Conservation (phyloP, 2,329 filamentous ascomycete genomes). For the Nannizzia gypsea region DNA sequence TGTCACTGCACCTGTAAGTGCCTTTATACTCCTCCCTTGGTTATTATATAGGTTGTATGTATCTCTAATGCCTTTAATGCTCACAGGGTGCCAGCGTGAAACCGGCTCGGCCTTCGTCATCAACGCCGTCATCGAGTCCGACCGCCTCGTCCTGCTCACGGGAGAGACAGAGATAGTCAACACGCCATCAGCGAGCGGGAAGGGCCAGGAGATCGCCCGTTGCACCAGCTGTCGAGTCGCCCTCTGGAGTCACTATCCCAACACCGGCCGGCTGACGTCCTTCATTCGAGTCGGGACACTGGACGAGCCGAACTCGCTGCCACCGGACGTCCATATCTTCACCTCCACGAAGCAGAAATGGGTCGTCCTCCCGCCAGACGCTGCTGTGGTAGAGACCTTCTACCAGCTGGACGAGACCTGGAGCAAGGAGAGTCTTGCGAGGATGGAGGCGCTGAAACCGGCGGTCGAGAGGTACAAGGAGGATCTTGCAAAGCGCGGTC, state of each 20-base stretch:
- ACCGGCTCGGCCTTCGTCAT: slow-evolving; percentile 30
- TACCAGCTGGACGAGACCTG: slow-evolving; percentile 27
- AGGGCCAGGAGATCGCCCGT: slow-evolving; percentile 31
- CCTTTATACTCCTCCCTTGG: neutral
- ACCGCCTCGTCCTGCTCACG: slow-evolving; percentile 24
- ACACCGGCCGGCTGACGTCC: slow-evolving; percentile 21
- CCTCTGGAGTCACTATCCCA: slow-evolving; percentile 35
- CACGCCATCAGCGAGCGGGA: slow-evolving; percentile 32
- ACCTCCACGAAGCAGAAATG: slow-evolving; percentile 31
- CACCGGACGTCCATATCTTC: slow-evolving; percentile 39
- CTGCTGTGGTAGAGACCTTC: slow-evolving; percentile 28
- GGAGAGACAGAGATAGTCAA: slow-evolving; percentile 18
- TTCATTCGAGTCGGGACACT: slow-evolving; percentile 38
- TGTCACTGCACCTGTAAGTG: slow-evolving; percentile 34
- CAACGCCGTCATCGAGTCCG: slow-evolving; percentile 35
- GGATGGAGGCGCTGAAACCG: slow-evolving; percentile 11
- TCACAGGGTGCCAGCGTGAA: slow-evolving; percentile 34
- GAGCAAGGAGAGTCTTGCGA: slow-evolving; percentile 24
- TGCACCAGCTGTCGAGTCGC: slow-evolving; percentile 35
- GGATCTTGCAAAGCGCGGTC: neutral
- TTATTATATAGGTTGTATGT: neutral
- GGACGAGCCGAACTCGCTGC: slow-evolving; percentile 27
- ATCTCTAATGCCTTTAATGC: neutral
- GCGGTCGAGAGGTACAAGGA: neutral
- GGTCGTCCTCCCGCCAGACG: slow-evolving; percentile 23